Conservation (phyloP, 495 filamentous ascomycete genomes). For the Hypoxylon trugodes region DNA sequence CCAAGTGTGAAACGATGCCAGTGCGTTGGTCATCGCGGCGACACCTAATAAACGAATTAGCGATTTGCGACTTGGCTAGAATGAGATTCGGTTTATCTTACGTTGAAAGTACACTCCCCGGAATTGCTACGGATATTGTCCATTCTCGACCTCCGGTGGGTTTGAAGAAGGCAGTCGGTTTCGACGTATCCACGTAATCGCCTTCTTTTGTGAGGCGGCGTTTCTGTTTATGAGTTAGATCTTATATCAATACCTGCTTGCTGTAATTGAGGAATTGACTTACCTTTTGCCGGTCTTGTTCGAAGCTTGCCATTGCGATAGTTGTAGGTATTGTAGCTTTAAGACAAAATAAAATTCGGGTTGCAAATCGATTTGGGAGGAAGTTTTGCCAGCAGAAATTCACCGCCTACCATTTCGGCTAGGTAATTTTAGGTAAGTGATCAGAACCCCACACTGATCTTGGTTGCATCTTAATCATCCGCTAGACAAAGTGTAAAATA, state of each 20-base stretch:
- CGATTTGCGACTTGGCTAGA: slow-evolving; percentile 11
- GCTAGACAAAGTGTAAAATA: too few relatives aligned
- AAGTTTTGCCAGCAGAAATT: slow-evolving; percentile 43
- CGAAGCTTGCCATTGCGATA: slow-evolving; percentile 40
- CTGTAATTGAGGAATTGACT: slow-evolving; percentile 2
- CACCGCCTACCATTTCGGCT: slow-evolving; percentile 35
- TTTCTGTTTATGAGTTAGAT: slow-evolving; percentile 44
- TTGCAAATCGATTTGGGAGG: not conserved
- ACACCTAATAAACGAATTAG: slow-evolving; percentile 43
- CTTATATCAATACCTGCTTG: not conserved
- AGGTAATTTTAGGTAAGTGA: too few relatives aligned
- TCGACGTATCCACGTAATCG: slow-evolving; percentile 43
- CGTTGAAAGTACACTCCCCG: slow-evolving; percentile 59
- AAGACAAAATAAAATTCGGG: not conserved
- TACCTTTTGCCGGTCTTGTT: slow-evolving; percentile 46
- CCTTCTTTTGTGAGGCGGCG: slow-evolving; percentile 51
- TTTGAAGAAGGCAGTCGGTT: slow-evolving; percentile 47
- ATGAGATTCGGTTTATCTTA: slow-evolving; percentile 36
- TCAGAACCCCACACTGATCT: too few relatives aligned
- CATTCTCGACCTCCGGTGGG: slow-evolving; percentile 52
- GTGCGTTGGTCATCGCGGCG: slow-evolving; percentile 70
- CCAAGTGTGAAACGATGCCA: slow-evolving; percentile 70
- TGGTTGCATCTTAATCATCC: too few relatives aligned
- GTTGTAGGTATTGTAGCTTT: not conserved
- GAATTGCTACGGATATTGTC: slow-evolving; percentile 59